These are phyloP conservation scores for Neofusicoccum kwambonambiense DNA, from an alignment of 2,329 filamentous ascomycete genomes.

Conservation along the genomic window DNA sequence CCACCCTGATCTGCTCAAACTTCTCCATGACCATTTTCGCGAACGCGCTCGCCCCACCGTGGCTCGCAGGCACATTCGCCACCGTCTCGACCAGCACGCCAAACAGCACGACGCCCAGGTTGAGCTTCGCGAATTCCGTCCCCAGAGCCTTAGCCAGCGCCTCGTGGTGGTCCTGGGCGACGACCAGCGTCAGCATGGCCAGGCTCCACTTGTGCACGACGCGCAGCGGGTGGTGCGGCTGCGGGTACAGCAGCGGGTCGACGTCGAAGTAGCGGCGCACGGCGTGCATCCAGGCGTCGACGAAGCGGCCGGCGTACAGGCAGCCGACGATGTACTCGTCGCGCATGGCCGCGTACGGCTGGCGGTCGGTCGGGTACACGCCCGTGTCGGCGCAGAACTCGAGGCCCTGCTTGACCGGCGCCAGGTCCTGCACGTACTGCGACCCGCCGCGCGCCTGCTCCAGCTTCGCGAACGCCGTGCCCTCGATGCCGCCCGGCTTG, in stretches of 20 bases:
- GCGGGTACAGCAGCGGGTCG: slow-evolving; percentile 52
- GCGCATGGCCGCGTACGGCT: slow-evolving; percentile 56
- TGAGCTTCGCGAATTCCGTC: not conserved
- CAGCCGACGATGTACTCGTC: slow-evolving; percentile 53
- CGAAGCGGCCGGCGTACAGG: slow-evolving; percentile 42
- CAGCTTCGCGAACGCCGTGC: slow-evolving; percentile 26
- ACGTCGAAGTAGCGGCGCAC: slow-evolving; percentile 52
- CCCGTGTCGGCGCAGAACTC: slow-evolving; percentile 38
- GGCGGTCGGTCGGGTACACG: slow-evolving; percentile 50
- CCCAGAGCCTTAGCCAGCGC: not conserved
- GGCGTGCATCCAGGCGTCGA: slow-evolving; percentile 51
- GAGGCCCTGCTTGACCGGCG: slow-evolving; percentile 34
- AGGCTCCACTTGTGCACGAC: slow-evolving; percentile 49
- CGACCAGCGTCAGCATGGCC: slow-evolving; percentile 37
- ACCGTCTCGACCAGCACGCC: slow-evolving; percentile 44
- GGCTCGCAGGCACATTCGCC: slow-evolving; percentile 41
- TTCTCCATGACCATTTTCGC: slow-evolving; percentile 39
- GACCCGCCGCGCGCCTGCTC: slow-evolving; percentile 7
- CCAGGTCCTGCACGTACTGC: slow-evolving; percentile 12
- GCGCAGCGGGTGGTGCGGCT: slow-evolving; percentile 52
- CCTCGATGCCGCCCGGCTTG: not conserved
- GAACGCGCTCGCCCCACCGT: slow-evolving; percentile 44
- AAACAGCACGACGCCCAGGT: slow-evolving; percentile 44
- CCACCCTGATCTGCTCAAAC: slow-evolving; percentile 33
- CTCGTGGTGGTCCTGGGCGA: slow-evolving; percentile 18